These are phyloP conservation scores for Viridothelium virens DNA, from an alignment of 495 filamentous ascomycete species.

Conservation along the genomic window DNA sequence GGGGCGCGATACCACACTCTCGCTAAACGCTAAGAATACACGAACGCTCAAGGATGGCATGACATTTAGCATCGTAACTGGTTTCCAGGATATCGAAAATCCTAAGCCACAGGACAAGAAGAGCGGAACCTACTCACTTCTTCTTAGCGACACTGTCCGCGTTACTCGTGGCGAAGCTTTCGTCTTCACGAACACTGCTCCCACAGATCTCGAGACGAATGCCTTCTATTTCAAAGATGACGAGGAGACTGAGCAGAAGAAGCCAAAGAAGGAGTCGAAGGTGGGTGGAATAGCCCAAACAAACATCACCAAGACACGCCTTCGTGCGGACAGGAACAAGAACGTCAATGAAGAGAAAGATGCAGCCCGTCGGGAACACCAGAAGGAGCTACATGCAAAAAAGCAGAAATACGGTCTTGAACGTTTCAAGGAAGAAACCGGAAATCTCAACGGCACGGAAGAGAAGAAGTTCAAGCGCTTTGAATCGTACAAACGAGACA, in stretches of 20 bases:
- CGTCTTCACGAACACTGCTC: constrained; percentile 87
- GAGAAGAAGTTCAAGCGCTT: constrained; percentile 98
- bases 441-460: constrained; percentile 78
- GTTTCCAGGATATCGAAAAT: constrained; percentile 81
- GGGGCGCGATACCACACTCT: constrained; percentile 67
- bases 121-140: constrained; percentile 68
- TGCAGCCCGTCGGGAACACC: constrained; percentile 77
- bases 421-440: constrained; percentile 70
- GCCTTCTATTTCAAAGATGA: constrained; percentile 94
- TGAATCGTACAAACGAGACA: constrained; percentile 98
- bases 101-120: constrained; percentile 73
- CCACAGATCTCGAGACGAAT: constrained; percentile 79
- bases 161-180: constrained; percentile 67
- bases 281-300: constrained; percentile 77
- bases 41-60: constrained; percentile 86
- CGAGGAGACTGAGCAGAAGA: constrained; percentile 56
- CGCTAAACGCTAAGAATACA: constrained; percentile 77
- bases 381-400: constrained; percentile 78
- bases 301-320: constrained; percentile 88
- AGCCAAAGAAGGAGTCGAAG: constrained; percentile 71
- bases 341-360: constrained; percentile 88
- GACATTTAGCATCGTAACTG: constrained; percentile 83
- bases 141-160: constrained; percentile 88
- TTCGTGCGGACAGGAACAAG: constrained; percentile 79
- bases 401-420: constrained; percentile 83